phyloP scores from a whole-genome alignment of 768 basidiomycete genomes.

The Hydnum rufescens region DNA sequence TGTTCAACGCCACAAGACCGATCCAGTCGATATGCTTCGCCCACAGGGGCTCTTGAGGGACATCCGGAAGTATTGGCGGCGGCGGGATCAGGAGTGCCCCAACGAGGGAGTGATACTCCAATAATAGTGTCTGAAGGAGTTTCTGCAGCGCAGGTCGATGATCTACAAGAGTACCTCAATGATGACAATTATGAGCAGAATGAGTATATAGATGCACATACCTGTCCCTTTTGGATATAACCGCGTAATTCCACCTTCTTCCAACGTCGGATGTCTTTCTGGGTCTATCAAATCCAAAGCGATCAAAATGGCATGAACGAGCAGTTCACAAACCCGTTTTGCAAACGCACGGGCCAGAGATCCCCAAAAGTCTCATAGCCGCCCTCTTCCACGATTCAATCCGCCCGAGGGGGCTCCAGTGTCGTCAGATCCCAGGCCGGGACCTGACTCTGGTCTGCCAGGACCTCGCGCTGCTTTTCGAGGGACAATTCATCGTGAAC shows the following conservation, averaged over 20 bases:
- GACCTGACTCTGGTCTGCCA: conserved; percentile 51
- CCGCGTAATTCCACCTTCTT: conserved; percentile 60
- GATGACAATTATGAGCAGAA: not conserved
- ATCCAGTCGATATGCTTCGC: conserved; percentile 64
- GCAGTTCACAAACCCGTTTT: not conserved
- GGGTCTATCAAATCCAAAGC: conserved; percentile 4
- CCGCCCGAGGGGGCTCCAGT: conserved; percentile 71
- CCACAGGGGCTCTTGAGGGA: conserved; percentile 38
- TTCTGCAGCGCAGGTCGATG: conserved; percentile 54
- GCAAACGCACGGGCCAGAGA: conserved; percentile 66
- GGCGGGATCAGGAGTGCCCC: conserved; percentile 45
- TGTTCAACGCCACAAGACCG: conserved; percentile 57
- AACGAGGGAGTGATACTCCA: conserved; percentile 59
- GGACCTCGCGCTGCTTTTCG: conserved; percentile 23
- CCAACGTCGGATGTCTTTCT: conserved; percentile 70
- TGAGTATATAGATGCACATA: conserved; percentile 26
- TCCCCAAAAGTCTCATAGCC: conserved; percentile 75
- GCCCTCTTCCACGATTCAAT: conserved; percentile 79
- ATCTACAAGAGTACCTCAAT: conserved; percentile 25
- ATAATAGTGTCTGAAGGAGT: conserved; percentile 55
- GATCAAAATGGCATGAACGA: not conserved
- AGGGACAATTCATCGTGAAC: conserved; percentile 17
- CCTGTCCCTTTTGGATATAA: conserved; percentile 57
- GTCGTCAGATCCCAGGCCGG: conserved; percentile 59
- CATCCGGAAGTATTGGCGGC: conserved; percentile 9